Evolutionary conservation across 2,329 filamentous ascomycete genomes (phyloP).

Genomic region (Talaromyces verruculosus): DNA sequence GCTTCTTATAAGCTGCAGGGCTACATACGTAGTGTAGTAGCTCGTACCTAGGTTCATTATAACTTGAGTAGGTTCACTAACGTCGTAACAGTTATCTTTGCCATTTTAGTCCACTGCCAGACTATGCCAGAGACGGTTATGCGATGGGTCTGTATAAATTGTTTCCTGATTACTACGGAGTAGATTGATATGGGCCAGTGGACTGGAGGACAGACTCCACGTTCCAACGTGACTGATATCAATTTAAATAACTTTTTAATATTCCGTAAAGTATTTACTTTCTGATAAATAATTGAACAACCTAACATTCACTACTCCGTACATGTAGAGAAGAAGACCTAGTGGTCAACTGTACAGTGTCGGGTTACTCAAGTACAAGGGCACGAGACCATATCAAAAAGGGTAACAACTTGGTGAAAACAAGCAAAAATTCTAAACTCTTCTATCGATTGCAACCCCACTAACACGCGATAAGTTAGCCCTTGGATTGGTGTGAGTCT

Average conservation of each 20-base stretch:
- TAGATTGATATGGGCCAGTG: background rate
- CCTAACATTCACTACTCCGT: background rate
- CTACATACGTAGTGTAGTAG: background rate
- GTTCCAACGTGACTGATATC: background rate
- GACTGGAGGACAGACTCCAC: background rate
- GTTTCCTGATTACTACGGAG: background rate
- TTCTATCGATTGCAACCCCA: conserved; percentile 9
- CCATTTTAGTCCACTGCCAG: too few relatives aligned
- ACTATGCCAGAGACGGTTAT: background rate
- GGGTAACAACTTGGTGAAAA: background rate
- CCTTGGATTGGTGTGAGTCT: background rate
- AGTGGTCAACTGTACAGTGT: background rate
- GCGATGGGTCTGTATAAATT: background rate
- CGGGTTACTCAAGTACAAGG: background rate
- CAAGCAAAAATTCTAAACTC: background rate
- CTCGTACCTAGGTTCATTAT: background rate
- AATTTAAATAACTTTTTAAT: background rate
- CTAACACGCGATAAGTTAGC: conserved; percentile 10
- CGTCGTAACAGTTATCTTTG: conserved; percentile 5
- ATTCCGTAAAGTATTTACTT: too few relatives aligned
- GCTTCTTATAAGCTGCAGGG: conserved; percentile 9
- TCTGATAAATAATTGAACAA: background rate
- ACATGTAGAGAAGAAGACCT: background rate
- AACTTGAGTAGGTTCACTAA: background rate
- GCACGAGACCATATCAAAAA: conserved; percentile 6